Base-by-base conservation (phyloP, 139 green algal species). In the Tetraselmis striata region DNA sequence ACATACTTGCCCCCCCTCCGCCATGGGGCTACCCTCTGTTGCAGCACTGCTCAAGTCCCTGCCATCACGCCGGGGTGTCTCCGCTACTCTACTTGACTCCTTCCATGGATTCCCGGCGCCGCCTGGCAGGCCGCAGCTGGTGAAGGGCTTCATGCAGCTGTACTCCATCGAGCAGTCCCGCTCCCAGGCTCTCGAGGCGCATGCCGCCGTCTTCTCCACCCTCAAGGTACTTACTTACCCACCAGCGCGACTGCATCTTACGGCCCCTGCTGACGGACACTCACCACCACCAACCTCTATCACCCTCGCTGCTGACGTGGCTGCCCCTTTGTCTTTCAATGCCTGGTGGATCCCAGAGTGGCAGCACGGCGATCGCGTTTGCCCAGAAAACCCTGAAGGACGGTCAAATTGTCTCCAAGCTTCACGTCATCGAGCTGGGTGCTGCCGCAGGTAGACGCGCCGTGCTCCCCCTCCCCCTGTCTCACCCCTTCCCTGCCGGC, bases 141-240 rank as follows among this genome's bases (percentile, higher is more conserved):
- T 98, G 0, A 97, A 97, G 82, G 97, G 97, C n/a, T 94, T 97
- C 80, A 98, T 99, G 97, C 97, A 99, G 91, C 92, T 99, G 82
- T 99, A 95, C 87, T 98, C 94, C 1, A 91, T 98, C 74, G 97
- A 98, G 75, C 96, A 98, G 91, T 77, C 89, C 77, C 94, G 97
- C 84, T 97, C 91, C 87, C 97, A 99, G 91, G 93, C 95, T 0
- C 90, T 99, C 79, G 96, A 99, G 83, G 97, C 97, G 23, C 97
- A 99, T 83, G 94, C 95, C 30, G 97, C 96, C 30, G 92, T 92
- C 0, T 99, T 99, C 86, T 91, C 94, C 0, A 93, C 90, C 26
- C 84, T 98, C 78, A 95, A 94, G 84, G 92, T 97, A 30, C 32
- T 83, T 31, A 67, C 18, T n/a, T n/a, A n/a, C n/a, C n/a, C n/a